Base-by-base conservation (phyloP, 257 asterid species). In the Plantago elongata region DNA sequence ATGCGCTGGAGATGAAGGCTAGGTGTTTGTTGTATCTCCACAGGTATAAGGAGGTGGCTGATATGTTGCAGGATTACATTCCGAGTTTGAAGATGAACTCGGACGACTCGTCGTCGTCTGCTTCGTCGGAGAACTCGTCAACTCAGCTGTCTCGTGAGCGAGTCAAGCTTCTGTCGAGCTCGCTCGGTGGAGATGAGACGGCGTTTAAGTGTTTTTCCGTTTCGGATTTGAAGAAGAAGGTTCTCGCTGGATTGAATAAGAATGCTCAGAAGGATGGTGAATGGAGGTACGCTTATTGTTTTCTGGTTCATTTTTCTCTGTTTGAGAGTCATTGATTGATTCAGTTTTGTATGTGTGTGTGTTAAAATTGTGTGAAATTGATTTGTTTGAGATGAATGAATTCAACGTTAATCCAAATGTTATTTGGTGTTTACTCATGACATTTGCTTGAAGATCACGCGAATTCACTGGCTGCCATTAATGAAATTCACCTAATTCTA, bases 21-120 rank as follows among this genome's bases (percentile, higher is more conserved):
- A 72, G 94, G 58, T 87, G 89, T 61, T 72, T 93, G 84, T 79
- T 93, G 57, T 74, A 75, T 59, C 94, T 84, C 62, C 78, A 96
- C 42, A 86, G 97, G 65, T 93, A 76, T 45, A 93, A 83, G 81
- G 96, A 89, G 66, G 95, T 93, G 13, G 96, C 96, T 30, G 83
- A 79, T 72, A 79, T 93, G 99, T 74, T 93, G 16, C 96, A 83
- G 76, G 97, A 89, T 50, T 82, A 83, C 62, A 87, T 93, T 44
- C 99, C 99, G 14, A 89, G 96, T 69, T 71, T 85, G 51, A 87
- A 75, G 62, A 75, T 82, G 76, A 54, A 72, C 46, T 56, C 80
- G 54, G 93, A 78, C 7, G 89, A 83, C 0, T 11, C 83, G 45
- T 75, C 88, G 22, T 83, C 88, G 48, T 73, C 87, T 0, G 75